Evolutionary conservation across 345 rosid genomes (phyloP).

Genomic region (Triadica sebifera): DNA sequence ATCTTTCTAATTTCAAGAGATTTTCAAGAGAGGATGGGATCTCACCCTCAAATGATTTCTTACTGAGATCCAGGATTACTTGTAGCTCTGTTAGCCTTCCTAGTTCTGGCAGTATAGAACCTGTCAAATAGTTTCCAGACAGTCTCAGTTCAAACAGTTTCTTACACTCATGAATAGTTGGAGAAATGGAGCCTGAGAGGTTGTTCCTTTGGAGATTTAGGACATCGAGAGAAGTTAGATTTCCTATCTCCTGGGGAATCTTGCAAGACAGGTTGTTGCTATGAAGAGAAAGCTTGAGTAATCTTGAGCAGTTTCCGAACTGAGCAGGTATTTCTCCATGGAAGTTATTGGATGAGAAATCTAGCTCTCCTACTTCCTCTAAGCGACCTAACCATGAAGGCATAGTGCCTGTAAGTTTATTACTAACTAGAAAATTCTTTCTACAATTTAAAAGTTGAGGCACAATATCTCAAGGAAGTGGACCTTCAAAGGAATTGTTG

Average conservation of each 20-base stretch:
- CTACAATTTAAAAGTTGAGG: conserved; percentile 37
- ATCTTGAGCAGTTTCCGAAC: conserved; percentile 59
- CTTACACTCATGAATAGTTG: conserved; percentile 59
- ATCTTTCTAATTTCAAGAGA: conserved; percentile 62
- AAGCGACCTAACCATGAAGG: conserved; percentile 78
- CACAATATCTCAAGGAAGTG: conserved; percentile 58
- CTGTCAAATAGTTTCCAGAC: conserved; percentile 58
- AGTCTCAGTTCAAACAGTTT: conserved; percentile 77
- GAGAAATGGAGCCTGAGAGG: conserved; percentile 68
- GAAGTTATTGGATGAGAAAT: conserved; percentile 69
- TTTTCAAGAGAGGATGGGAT: conserved; percentile 66
- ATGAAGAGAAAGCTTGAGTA: conserved; percentile 68
- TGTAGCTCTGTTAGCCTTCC: conserved; percentile 75
- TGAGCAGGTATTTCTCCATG: conserved; percentile 57
- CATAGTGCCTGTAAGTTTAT: conserved; percentile 54
- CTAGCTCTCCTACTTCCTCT: conserved; percentile 68
- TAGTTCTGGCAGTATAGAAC: conserved; percentile 64
- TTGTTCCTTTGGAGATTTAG: conserved; percentile 69
- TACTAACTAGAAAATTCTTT: conserved; percentile 61
- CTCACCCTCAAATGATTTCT: conserved; percentile 51
- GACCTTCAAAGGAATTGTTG: conserved; percentile 78
- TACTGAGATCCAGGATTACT: conserved; percentile 73
- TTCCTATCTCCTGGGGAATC: conserved; percentile 65
- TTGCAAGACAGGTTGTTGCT: conserved; percentile 58
- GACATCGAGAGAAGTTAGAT: conserved; percentile 66